Evolutionary conservation across 192 early-diverging fungal genomes (phyloP), one percentile per base, ranked within the genome.

Genomic region (Coemansia sp.): DNA sequence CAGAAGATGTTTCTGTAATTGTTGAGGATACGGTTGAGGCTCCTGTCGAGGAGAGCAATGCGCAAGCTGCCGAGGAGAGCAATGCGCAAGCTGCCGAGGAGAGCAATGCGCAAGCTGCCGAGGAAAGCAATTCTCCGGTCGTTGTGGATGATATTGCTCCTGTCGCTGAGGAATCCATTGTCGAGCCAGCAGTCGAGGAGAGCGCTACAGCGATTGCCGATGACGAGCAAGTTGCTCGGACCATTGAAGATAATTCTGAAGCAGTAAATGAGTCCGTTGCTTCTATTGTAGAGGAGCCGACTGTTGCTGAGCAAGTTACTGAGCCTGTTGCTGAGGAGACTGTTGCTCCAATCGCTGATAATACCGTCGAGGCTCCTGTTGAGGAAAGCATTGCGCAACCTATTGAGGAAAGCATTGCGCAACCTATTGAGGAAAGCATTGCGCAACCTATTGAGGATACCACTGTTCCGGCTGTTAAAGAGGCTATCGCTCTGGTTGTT

Each of bases 221-320:
- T 9, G 20, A 48, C 19, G 36, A 34, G 40, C 21, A n/a, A 19
- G 31, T 10, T 31, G 9, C 53, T 26, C 26, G 11, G 42, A 4
- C 55, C 10, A 25, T 8, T 19, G 63, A 42, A 49, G 63, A 57
- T n/a, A n/a, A 28, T 53, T 28, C 20, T n/a, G 25, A 54, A 28
- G 3, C 44, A 34, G 51, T 37, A 23, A 12, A 51, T 44, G 66
- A 62, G 38, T 20, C 66, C 8, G 17, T 20, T 44, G 40, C 15
- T 44, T n/a, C 40, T 44, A 36, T 21, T 23, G 59, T 23, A 12
- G 57, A 17, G 2, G 40, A 42, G 4, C 11, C 25, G 25, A 2
- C 15, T 15, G 40, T 15, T 42, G 40, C 40, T 42, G 42, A 44
- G 42, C 3, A 14, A 44, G 25, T 26, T 26, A 26, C 25, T 2